Base-by-base conservation (phyloP, 1,284 basidiomycete genomes). In the Naganishia albida region DNA sequence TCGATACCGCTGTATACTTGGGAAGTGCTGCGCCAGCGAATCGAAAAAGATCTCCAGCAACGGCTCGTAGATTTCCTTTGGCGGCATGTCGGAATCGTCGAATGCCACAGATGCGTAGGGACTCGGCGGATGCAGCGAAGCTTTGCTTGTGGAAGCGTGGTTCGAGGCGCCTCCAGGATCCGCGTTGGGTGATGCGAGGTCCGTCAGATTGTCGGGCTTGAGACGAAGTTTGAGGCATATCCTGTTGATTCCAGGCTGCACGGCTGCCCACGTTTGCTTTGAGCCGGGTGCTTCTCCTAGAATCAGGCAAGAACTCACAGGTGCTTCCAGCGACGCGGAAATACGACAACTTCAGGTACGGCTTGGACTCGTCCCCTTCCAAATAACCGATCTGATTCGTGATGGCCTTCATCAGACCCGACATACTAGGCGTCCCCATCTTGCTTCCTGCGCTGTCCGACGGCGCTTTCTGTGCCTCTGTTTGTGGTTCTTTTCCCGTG, bases 271-370 rank as follows among this genome's bases (percentile, higher is more conserved):
- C 20, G 40, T 20, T 25, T 26, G 34, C 16, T 26, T n/a, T 50
- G 16, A 42, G 10, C 10, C 20, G 44, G 43, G 38, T n/a, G n/a
- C 42, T n/a, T 10, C n/a, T n/a, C 25, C 13, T 26, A 64, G 68
- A 43, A 54, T 3, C 30, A 38, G 28, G 20, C 28, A 4, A 71
- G 68, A 65, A 67, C 55, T 71, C 70, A 23, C 71, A 73, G 13
- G 72, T 81, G 18, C 76, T 75, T 30, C 80, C 79, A 38, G 78
- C 77, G 40, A 81, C 75, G 25, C 80, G 76, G 63, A 80, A 81
- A 68, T 81, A 81, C 62, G 74, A 81, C 46, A 81, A 51, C 63
- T 76, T 74, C 51, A 79, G 64, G 67, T 81, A 79, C 23, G 77
- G 70, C 49, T 76, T 78, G 23, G 71, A 70, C 39, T 71, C 77